Conservation (phyloP, 2,329 filamentous ascomycete genomes). For the Thelonectria rubi region DNA sequence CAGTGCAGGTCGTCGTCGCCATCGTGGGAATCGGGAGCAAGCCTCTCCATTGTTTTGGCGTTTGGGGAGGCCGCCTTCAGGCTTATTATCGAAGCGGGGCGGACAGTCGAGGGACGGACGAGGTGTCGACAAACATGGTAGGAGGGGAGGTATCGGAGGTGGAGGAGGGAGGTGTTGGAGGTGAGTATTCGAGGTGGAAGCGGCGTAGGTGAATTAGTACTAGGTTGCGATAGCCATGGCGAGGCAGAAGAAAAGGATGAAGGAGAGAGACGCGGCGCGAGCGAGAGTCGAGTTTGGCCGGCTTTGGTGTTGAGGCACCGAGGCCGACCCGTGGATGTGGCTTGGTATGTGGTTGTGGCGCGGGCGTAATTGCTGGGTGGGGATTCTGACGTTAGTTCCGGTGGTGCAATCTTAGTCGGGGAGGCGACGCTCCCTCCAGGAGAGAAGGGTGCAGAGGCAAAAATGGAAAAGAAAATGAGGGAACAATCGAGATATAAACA, state of each 20-base stretch:
- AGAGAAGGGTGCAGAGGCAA: conserved; percentile 7
- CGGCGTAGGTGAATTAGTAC: neutral
- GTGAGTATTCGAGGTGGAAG: too few species aligned
- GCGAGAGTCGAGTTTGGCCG: neutral
- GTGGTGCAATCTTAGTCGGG: neutral
- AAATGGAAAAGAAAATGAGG: conserved; percentile 21
- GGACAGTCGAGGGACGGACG: conserved; percentile 13
- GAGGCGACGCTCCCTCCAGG: conserved; percentile 1
- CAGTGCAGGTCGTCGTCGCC: conserved; percentile 62
- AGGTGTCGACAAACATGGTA: conserved; percentile 16
- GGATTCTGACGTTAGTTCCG: neutral
- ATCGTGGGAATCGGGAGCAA: conserved; percentile 31
- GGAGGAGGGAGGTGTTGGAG: neutral
- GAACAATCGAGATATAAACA: conserved; percentile 4
- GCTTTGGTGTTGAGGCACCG: conserved; percentile 23
- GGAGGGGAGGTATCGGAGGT: neutral
- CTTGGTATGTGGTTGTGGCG: conserved; percentile 16
- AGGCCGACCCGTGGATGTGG: conserved; percentile 18
- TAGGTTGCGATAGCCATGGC: neutral
- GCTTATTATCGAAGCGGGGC: conserved; percentile 22
- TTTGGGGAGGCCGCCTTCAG: conserved; percentile 25
- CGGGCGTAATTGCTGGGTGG: conserved; percentile 6
- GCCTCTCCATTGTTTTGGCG: conserved; percentile 39
- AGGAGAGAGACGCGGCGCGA: conserved; percentile 3
- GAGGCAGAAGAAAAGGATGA: neutral